A percentile compares a stretch with the other conserved stretches of the same genome.
These are phyloP conservation scores for Penicillium bovifimosum DNA, from an alignment of 495 filamentous ascomycete species.

Conservation along the genomic window DNA sequence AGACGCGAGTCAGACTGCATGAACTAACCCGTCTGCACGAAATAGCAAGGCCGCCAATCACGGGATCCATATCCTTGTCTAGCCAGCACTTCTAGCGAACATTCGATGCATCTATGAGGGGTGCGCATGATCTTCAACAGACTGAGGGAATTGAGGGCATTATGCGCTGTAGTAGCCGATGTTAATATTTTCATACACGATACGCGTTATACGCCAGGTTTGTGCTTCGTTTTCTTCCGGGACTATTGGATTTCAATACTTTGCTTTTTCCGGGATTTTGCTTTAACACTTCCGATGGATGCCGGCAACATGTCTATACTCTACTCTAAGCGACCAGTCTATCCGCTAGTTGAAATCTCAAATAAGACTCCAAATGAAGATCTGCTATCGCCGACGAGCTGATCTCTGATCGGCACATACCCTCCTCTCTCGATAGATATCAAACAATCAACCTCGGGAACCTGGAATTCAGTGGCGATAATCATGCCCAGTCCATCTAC, in stretches of 20 bases:
- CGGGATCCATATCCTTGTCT: not conserved
- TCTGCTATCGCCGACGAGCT: not conserved
- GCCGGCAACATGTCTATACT: not conserved
- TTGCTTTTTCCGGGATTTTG: not conserved
- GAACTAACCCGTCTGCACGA: not conserved
- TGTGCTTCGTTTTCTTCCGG: not conserved
- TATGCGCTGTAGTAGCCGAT: not conserved
- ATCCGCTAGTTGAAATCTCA: not conserved
- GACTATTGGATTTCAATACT: not conserved
- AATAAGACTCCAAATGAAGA: not conserved
- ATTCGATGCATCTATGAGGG: slow-evolving; percentile 3
- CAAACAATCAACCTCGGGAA: no score
- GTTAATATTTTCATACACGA: not conserved
- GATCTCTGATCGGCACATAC: not conserved
- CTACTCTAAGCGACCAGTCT: not conserved
- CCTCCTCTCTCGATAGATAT: not conserved
- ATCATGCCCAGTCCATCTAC: not conserved
- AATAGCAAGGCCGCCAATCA: slow-evolving; percentile 4
- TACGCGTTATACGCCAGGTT: not conserved
- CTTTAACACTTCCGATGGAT: not conserved
- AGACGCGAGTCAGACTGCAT: not conserved
- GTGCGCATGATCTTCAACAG: not conserved
- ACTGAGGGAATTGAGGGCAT: not conserved
- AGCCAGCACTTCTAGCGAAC: not conserved
- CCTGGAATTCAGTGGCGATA: not conserved